Evolutionary conservation across 2,329 filamentous ascomycete species (phyloP), one percentile per base, ranked within the genome.

Genomic region (Aureobasidium sp.): DNA sequence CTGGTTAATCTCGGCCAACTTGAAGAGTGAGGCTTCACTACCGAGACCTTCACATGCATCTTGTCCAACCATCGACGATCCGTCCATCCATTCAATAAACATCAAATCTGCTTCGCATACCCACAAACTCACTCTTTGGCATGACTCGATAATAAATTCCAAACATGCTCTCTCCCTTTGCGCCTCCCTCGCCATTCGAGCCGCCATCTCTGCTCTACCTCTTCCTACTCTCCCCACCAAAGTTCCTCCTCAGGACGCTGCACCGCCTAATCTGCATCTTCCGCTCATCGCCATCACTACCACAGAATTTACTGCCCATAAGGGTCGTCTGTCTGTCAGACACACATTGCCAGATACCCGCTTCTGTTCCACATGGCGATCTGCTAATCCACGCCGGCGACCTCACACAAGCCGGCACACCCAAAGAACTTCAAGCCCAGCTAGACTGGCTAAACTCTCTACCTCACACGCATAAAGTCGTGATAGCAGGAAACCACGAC

Each of bases 301-400:
- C 77, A 36, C 76, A 79, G 61, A 78, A 77, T 21, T 4, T 42
- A 61, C 78, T 77, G 1, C 76, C 83, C 7, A 83, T 97, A 70
- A 86, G 86, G 63, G 81, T 97, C 30, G 89, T 97, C 65, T 96
- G 90, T 75, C 85, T 97, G 65, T 93, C 91, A 10, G 93, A 97
- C 75, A 97, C 93, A 0, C 93, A 97, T 76, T 85, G 84, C 76
- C 84, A 8, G 67, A 74, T 21, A 67, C 79, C n/a, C 30, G 39
- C 48, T 8, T 11, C 16, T 15, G 79, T 95, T 0, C 91, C 91
- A 0, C 75, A 81, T 10, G 92, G 91, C 61, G 91, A 97, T 72
- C 79, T 97, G 27, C 83, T 97, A 53, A 88, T 97, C 67, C 93
- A 97, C 71, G 89, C 91, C 2, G 93, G 93, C 41, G 93, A 97